Evolutionary conservation across 2,329 filamentous ascomycete genomes (phyloP).

Genomic region (Teratosphaeria epicoccoides): DNA sequence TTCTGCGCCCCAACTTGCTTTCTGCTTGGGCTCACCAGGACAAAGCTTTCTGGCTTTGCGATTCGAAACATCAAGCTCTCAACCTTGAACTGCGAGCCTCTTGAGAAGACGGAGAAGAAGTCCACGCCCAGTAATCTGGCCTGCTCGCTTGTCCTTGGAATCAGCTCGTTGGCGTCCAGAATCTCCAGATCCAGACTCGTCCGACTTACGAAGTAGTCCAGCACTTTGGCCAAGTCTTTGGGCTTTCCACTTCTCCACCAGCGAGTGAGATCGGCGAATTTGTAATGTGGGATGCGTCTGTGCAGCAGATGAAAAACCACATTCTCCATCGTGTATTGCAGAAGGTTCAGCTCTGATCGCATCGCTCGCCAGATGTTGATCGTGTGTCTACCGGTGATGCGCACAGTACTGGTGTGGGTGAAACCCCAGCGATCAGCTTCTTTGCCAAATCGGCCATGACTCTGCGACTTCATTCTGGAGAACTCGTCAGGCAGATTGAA

Average conservation of each 20-base stretch:
- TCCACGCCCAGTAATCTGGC: constrained; percentile 86
- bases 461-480: constrained; percentile 75
- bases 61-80: constrained; percentile 98
- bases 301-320: constrained; percentile 86
- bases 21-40: constrained; percentile 78
- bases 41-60: constrained; percentile 89
- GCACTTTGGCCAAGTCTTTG: constrained; percentile 59
- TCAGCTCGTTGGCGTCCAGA: constrained; percentile 77
- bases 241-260: constrained; percentile 68
- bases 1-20: constrained; percentile 93
- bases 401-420: constrained; percentile 82
- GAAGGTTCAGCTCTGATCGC: constrained; percentile 78
- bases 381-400: constrained; percentile 87
- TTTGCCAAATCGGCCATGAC: constrained; percentile 73
- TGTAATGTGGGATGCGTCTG: constrained; percentile 77
- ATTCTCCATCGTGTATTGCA: constrained; percentile 95
- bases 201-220: constrained; percentile 67
- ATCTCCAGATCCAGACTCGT: constrained; percentile 82
- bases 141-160: constrained; percentile 85
- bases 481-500: constrained; percentile 86
- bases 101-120: constrained; percentile 90
- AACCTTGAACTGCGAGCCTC: constrained; percentile 96
- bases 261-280: constrained; percentile 62
- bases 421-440: constrained; percentile 88
- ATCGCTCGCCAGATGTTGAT: constrained; percentile 97